Base-by-base conservation (phyloP, 2,329 filamentous ascomycete species). In the Cladosporium sp. region DNA sequence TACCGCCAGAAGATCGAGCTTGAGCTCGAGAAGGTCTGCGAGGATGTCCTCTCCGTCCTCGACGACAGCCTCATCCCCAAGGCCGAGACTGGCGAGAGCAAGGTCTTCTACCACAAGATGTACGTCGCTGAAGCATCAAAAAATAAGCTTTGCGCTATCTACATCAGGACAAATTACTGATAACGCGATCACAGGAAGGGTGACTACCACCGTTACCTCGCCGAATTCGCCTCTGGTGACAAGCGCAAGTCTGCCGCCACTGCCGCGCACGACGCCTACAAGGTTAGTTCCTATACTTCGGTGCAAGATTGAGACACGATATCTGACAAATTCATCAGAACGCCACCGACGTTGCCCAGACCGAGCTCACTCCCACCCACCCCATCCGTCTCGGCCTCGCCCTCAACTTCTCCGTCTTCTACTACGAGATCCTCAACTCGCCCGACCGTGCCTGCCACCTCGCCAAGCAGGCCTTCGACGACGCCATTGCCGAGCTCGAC, bases 31-130 rank as follows among this genome's bases (percentile, higher is more conserved):
- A 91, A 93, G 85, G 92, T 97, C 83, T 98, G 94, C 88, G 89
- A 97, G 85, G 94, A 98, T 85, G 92, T 97, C 74, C 90, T 98
- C 74, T 90, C 97, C 76, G 94, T 98, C 74, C 87, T 98, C 72
- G 93, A 97, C 80, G 86, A 97, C 78, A 89, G 89, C 79, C 86
- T 98, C 78, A 98, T 98, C 79, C 93, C 93, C 82, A 94, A 95
- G 83, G 94, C 94, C 79, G 91, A 95, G 83, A 91, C 92, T 73
- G 94, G 94, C 84, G 94, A 98, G 87, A 97, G 93, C 81, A 98
- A 97, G 89, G 94, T 98, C 80, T 98, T 98, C 84, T 98, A 98
- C 86, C 93, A 97, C 90, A 98, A 98, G 89, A 98, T 98, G 94
- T 97, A 85, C 75, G 91, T 86, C 35, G 35, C 56, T 35, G 8